Evolutionary conservation across 148 eudicot genomes (phyloP), one percentile per base, ranked within the genome.

Genomic region (Polygonum aviculare): DNA sequence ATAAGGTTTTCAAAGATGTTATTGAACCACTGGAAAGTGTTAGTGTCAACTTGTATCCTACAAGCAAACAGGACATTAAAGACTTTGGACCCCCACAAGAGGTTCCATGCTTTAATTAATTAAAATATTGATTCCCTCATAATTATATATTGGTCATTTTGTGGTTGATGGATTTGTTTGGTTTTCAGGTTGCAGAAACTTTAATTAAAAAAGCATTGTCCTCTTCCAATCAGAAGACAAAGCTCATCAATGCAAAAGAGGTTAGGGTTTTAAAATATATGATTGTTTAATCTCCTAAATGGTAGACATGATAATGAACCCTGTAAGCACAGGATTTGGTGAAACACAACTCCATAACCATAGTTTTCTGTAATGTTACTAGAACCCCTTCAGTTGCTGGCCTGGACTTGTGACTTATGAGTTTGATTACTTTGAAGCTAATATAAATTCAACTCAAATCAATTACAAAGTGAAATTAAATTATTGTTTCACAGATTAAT

Each of bases 1-100:
- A 96, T 81, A 96, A 93, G 86, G 98, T 89, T 77, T 93, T 82
- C 82, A 96, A 95, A 86, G 99, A 96, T 82, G 99, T 96, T 75
- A 96, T 96, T 63, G 99, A 96, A 78, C 99, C 99, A 75, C 81
- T 96, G 76, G 99, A 96, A 84, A 96, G 87, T 81, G 99, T 85
- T 79, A 96, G 99, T 48, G 91, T 96, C 22, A 88, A 81, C 78
- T 3, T 96, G 81, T 60, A 91, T 78, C 93, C 94, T 12, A 96
- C 97, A 1, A 80, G 75, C 75, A 96, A 96, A 81, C 79, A 88
- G 82, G 90, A 91, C 80, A 84, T 96, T 73, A 83, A 86, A 75
- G 99, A 96, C 51, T 86, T 93, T 78, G 99, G 99, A 73, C 82
- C 99, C 59, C 97, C 99, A 60, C 86, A 87, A 71, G 89, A 89